Base-by-base conservation (phyloP, 345 rosid genomes). In the Eucalyptus cladocalyx region DNA sequence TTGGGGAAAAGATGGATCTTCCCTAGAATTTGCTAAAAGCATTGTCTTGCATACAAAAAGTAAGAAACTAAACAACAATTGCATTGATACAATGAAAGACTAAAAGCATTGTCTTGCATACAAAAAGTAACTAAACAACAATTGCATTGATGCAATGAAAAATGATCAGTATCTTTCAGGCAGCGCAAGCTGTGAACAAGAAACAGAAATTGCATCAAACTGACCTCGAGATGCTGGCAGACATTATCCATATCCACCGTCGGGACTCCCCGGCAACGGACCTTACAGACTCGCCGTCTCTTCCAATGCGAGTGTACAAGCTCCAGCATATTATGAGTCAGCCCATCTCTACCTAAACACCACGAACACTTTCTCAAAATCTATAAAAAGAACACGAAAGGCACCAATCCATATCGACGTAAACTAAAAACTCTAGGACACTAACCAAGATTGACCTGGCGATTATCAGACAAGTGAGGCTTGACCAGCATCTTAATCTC, bases 321-420 rank as follows among this genome's bases (percentile, higher is more conserved):
- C 56, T 97, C 99, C 97, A 97, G 93, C 99, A 97, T 97, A 86
- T 96, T 97, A 92, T 96, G 99, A 3, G 99, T 97, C 93, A 97
- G 93, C 54, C 99, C 99, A 90, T 97, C 99, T 87, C 99, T 96
- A 26, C 99, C 99, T 97, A 87, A 47, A 87, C 51, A 2, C 45
- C 88, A 91, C 13, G 24, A 6, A 90, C 26, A 32, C 21, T 76
- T 76, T 51, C 86, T 13, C 58, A 88, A 80, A 43, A 81, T 87
- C 86, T 65, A 26, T 10, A 37, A 83, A 83, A 18, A 23, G 28
- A 17, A 54, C 14, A 54, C 14, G 76, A 58, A 76, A 56, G 11
- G 72, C 87, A 51, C 56, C 40, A 13, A 87, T 30, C 19, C 1
- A 53, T 18, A 16, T 34, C n/a, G 19, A 48, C 18, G 7, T 16